These are phyloP conservation scores for Xylariaceae sp. DNA, from an alignment of 2,329 filamentous ascomycete genomes.

Conservation along the genomic window DNA sequence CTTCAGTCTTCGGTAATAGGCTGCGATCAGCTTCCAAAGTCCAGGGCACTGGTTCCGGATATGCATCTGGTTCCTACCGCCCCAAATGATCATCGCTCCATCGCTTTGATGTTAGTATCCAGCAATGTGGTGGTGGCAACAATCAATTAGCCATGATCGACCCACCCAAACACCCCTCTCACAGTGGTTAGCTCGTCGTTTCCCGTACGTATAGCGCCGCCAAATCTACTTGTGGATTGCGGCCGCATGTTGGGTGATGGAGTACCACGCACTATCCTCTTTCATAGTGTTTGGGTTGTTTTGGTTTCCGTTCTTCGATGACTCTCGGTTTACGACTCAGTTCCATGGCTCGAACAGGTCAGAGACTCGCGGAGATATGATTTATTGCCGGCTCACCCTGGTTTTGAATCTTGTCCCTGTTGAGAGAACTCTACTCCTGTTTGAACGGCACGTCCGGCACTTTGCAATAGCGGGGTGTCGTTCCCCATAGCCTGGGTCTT, in stretches of 20 bases:
- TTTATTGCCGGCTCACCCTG: conserved; percentile 17
- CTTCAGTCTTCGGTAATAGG: conserved; percentile 79
- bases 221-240: conserved; percentile 22
- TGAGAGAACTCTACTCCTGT: conserved; percentile 23
- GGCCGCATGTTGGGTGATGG: conserved; percentile 24
- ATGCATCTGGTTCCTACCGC: conserved; percentile 40
- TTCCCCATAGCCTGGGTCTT: conserved; percentile 16
- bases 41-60: conserved; percentile 42
- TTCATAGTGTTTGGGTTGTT: conserved; percentile 36
- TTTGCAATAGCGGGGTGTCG: conserved; percentile 32
- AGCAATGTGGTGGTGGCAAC: conserved; percentile 28
- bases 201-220: conserved; percentile 23
- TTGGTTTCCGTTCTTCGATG: conserved; percentile 40
- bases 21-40: conserved; percentile 78
- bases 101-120: conserved; percentile 24
- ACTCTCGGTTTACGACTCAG: conserved; percentile 35
- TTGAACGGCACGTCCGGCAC: conserved; percentile 42
- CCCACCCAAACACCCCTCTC: conserved; percentile 23
- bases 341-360: conserved; percentile 35
- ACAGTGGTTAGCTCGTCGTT: conserved; percentile 25
- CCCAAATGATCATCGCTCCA: conserved; percentile 39
- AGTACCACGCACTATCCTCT: conserved; percentile 27
- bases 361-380: conserved; percentile 21
- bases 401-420: conserved; percentile 18
- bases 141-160: conserved; percentile 20